phyloP scores from a whole-genome alignment of 2,329 filamentous ascomycete species.

The Phyllosticta capitalensis region DNA sequence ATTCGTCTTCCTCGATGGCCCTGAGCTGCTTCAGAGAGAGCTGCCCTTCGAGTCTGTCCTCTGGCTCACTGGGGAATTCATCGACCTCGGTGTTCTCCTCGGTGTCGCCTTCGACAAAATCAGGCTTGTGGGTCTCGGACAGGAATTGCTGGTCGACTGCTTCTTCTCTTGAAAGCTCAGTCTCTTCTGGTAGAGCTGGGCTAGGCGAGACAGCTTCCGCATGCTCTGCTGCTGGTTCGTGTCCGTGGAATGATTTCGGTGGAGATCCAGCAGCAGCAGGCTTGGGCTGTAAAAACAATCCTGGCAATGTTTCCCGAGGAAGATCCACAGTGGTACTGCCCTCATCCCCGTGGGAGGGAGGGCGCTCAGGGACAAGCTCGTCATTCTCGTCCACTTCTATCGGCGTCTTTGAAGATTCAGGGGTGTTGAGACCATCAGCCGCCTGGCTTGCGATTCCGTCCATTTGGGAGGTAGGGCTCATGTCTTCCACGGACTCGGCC shows the following conservation, averaged over 20 bases:
- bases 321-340: not conserved
- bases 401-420: not conserved
- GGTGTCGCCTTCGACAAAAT: slow-evolving; percentile 18
- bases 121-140: not conserved
- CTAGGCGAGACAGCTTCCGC: not conserved
- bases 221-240: not conserved
- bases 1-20: not conserved
- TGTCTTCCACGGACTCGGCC: not conserved
- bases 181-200: not conserved
- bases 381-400: slow-evolving; percentile 1
- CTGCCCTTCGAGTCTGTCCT: not conserved
- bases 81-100: slow-evolving; percentile 20
- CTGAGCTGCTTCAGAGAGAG: not conserved
- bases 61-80: slow-evolving; percentile 9
- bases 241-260: not conserved
- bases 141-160: slow-evolving; percentile 4
- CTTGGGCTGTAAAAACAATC: too few species aligned
- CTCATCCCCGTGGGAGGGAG: not conserved
- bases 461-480: not conserved
- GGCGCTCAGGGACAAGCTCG: not conserved
- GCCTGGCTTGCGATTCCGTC: not conserved
- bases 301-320: too few species aligned
- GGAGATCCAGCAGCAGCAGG: too few species aligned
- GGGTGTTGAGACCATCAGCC: not conserved
- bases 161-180: not conserved